A percentile compares a stretch with the other conserved stretches of the same genome.
Conservation (phyloP, 1,284 basidiomycete genomes). For the Heliocybe sulcata region DNA sequence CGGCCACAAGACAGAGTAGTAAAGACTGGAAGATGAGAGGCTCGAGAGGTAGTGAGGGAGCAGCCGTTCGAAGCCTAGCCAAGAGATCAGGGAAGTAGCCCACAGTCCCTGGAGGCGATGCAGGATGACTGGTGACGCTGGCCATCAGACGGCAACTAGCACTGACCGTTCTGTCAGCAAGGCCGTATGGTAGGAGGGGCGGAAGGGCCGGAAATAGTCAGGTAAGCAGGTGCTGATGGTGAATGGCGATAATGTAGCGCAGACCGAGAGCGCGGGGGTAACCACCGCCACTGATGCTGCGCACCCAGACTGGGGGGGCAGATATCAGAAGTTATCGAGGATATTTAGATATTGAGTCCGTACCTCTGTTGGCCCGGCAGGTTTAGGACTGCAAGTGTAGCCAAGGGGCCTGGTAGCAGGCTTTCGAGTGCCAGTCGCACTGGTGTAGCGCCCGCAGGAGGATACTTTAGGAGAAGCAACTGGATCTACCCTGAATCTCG, state of each 20-base stretch:
- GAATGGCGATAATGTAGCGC: background rate
- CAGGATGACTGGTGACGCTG: background rate
- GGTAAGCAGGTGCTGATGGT: background rate
- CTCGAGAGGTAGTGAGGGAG: slow-evolving; percentile 46
- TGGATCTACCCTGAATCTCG: too few relatives aligned
- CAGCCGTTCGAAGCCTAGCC: slow-evolving; percentile 32
- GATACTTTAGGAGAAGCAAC: too few relatives aligned
- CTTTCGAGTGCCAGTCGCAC: too few relatives aligned
- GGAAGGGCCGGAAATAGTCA: too few relatives aligned
- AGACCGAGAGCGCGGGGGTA: background rate
- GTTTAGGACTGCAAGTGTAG: background rate
- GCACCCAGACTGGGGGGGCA: background rate
- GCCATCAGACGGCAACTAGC: background rate
- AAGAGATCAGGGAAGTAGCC: slow-evolving; percentile 48
- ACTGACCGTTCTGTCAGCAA: background rate
- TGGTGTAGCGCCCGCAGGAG: too few relatives aligned
- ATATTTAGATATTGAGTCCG: background rate
- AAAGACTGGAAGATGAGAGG: slow-evolving; percentile 58
- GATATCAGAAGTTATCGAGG: background rate
- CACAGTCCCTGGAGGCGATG: slow-evolving; percentile 31
- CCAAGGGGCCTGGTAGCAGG: background rate
- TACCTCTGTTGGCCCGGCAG: background rate
- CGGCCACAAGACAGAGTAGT: slow-evolving; percentile 55
- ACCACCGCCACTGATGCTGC: background rate
- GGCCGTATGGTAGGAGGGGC: background rate